Evolutionary conservation across 164 flowering plant genomes (phyloP).

Genomic region (Nelumbo lutea): DNA sequence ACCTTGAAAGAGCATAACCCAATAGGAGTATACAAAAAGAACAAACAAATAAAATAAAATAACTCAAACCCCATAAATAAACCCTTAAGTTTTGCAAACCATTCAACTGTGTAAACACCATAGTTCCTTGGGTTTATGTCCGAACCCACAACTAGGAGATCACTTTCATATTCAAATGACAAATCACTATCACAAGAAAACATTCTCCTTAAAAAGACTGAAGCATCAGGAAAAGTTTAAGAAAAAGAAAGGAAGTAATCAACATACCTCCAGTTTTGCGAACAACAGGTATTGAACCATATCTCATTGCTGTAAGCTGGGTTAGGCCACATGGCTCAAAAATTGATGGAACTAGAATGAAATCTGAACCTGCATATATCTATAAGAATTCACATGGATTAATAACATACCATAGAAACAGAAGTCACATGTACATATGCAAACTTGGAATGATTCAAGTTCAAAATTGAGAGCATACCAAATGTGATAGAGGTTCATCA

Average conservation of each 20-base stretch:
- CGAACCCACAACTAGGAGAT: too few relatives aligned
- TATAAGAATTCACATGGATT: slow-evolving; percentile 19
- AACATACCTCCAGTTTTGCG: slow-evolving; percentile 92
- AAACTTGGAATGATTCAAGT: neutral
- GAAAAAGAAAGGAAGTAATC: neutral
- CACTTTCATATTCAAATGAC: too few relatives aligned
- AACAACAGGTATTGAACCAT: slow-evolving; percentile 90
- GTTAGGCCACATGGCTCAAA: slow-evolving; percentile 99
- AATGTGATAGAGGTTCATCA: slow-evolving; percentile 98
- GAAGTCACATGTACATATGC: neutral
- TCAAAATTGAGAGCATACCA: slow-evolving; percentile 42
- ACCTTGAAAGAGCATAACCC: too few relatives aligned
- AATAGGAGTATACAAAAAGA: neutral
- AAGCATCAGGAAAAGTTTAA: neutral
- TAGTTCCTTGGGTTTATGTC: too few relatives aligned
- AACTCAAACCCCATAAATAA: neutral
- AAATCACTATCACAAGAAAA: too few relatives aligned
- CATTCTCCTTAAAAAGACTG: too few relatives aligned
- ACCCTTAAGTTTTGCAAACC: too few relatives aligned
- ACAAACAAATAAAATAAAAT: neutral
- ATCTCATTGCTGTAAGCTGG: slow-evolving; percentile 94
- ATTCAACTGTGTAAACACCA: too few relatives aligned
- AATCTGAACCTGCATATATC: slow-evolving; percentile 97
- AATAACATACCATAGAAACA: neutral
- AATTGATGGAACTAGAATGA: slow-evolving; percentile 89